Conservation (phyloP, 352 stramenopile species). For the Aphanomyces invadans region DNA sequence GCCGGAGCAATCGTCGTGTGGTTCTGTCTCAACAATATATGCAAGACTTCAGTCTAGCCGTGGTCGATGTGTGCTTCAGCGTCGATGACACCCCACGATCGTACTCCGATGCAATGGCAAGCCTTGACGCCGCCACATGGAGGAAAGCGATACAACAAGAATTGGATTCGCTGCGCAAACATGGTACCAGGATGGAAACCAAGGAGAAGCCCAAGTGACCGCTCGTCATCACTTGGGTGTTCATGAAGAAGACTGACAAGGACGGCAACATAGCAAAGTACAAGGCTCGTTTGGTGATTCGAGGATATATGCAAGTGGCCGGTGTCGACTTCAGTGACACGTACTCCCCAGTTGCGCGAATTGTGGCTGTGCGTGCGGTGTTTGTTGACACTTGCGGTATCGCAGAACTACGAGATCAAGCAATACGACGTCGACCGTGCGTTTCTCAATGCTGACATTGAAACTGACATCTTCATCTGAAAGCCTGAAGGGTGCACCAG, state of each 20-base stretch:
- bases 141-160: background rate
- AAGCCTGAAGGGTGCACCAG: background rate
- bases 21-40: background rate
- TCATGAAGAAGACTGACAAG: background rate
- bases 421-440: background rate
- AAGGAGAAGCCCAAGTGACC: background rate
- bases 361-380: background rate
- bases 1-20: background rate
- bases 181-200: background rate
- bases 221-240: background rate
- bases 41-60: background rate
- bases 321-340: background rate
- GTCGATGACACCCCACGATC: background rate
- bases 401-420: background rate
- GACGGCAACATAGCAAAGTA: background rate
- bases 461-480: background rate
- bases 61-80: background rate
- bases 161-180: background rate
- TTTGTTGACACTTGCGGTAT: background rate
- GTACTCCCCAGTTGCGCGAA: background rate
- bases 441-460: background rate
- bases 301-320: background rate
- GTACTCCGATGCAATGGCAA: background rate
- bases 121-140: background rate
- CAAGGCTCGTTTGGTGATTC: background rate